Evolutionary conservation across 257 asterid species (phyloP).

Genomic region (Capsicum pubescens): DNA sequence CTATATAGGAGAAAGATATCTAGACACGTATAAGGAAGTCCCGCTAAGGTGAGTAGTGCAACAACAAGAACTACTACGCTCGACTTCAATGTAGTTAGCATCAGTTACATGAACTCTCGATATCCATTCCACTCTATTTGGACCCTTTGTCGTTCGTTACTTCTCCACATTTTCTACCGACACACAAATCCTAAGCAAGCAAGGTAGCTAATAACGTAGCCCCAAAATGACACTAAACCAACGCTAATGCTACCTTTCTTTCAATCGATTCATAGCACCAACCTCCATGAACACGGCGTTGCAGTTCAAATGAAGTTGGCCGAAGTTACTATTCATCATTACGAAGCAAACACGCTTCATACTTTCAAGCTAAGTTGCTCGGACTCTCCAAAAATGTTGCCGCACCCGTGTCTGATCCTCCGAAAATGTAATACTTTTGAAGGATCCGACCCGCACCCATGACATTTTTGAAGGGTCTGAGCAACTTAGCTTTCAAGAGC

Average conservation of each 20-base stretch:
- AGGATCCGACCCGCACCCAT: too few species aligned
- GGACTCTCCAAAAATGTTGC: too few species aligned
- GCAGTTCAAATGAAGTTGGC: background rate
- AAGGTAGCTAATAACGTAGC: slow-evolving; percentile 11
- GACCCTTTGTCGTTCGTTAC: background rate
- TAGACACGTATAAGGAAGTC: background rate
- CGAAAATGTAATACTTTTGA: too few species aligned
- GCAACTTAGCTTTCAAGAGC: too few species aligned
- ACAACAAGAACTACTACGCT: background rate
- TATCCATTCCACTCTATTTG: slow-evolving; percentile 14
- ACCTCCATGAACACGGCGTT: background rate
- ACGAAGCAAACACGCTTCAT: background rate
- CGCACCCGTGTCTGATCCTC: too few species aligned
- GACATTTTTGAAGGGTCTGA: too few species aligned
- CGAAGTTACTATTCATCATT: background rate
- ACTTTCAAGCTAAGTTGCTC: too few species aligned
- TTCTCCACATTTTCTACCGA: background rate
- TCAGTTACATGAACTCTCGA: background rate
- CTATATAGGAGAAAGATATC: background rate
- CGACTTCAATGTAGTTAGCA: background rate
- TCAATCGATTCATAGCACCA: too few species aligned
- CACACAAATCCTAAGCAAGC: slow-evolving; percentile 7
- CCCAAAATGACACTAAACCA: background rate
- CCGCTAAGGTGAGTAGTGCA: background rate
- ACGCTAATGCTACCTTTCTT: too few species aligned